A percentile compares a stretch with the other conserved stretches of the same genome.
Conservation (phyloP, 2,329 filamentous ascomycete species). For the Calonectria honghensis region DNA sequence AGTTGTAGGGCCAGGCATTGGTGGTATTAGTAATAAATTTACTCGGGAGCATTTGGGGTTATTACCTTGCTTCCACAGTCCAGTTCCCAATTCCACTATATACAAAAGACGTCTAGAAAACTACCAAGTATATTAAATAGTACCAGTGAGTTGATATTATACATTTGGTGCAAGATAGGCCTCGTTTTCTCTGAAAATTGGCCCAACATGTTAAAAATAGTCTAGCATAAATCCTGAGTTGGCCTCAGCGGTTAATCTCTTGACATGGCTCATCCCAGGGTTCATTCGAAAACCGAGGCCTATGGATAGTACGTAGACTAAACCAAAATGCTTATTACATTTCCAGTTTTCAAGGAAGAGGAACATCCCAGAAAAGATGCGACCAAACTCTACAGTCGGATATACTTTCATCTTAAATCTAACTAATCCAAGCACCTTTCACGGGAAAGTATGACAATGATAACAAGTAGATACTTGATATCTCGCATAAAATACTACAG, state of each 20-base stretch:
- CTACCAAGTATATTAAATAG: too few species aligned
- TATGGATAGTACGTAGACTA: too few species aligned
- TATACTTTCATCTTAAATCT: not conserved
- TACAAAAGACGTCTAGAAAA: too few species aligned
- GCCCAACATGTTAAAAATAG: too few species aligned
- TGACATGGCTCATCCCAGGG: too few species aligned
- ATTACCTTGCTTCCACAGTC: not conserved
- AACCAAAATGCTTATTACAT: not conserved
- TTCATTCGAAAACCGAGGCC: too few species aligned
- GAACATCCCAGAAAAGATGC: not conserved
- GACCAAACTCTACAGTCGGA: not conserved
- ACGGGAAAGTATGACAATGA: not conserved
- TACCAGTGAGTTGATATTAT: too few species aligned
- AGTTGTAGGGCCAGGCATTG: not conserved
- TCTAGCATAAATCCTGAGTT: too few species aligned
- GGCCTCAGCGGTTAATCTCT: too few species aligned
- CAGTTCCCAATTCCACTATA: too few species aligned
- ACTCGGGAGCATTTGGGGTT: not conserved
- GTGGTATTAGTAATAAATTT: not conserved
- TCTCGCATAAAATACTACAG: not conserved
- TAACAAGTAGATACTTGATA: not conserved
- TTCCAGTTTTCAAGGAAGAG: not conserved
- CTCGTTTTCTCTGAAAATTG: too few species aligned
- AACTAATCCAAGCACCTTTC: not conserved
- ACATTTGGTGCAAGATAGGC: too few species aligned